Evolutionary conservation across 805 yeast genomes (phyloP).

Genomic region (Ogataea paraovalis): DNA sequence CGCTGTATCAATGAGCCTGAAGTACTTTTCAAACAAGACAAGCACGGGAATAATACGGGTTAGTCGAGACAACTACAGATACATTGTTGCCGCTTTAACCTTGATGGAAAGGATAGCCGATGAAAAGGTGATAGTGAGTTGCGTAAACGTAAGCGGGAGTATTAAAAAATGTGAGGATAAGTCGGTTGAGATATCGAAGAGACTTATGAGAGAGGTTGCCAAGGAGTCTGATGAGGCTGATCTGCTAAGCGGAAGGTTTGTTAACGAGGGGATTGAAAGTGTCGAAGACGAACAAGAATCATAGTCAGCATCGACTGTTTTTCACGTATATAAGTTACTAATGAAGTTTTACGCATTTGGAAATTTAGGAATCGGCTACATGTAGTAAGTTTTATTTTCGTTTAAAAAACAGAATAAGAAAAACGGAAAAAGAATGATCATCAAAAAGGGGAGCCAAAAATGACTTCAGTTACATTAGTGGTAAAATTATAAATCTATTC

Average conservation of each 20-base stretch:
- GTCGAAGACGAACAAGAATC: slow-evolving; percentile 4
- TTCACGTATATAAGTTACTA: too few species aligned
- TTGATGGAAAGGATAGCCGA: slow-evolving; percentile 50
- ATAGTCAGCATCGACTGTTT: background rate
- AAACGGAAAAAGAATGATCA: background rate
- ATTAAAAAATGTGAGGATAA: slow-evolving; percentile 77
- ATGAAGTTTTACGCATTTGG: background rate
- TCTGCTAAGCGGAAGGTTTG: slow-evolving; percentile 8
- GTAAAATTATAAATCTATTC: slow-evolving; percentile 38
- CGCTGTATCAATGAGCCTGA: slow-evolving; percentile 49
- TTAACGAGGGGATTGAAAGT: slow-evolving; percentile 4
- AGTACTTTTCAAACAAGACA: slow-evolving; percentile 78
- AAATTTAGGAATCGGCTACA: background rate
- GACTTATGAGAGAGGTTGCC: slow-evolving; percentile 26
- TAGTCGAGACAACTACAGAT: slow-evolving; percentile 56
- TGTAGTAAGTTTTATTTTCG: background rate
- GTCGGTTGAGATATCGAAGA: slow-evolving; percentile 49
- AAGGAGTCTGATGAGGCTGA: slow-evolving; percentile 7
- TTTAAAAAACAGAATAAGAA: background rate
- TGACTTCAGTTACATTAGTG: too few species aligned
- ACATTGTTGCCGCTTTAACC: slow-evolving; percentile 64
- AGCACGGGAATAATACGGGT: slow-evolving; percentile 83
- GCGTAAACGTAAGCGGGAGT: slow-evolving; percentile 77
- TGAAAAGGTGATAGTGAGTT: slow-evolving; percentile 49
- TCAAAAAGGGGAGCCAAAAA: background rate